These are phyloP conservation scores for Xylariomycetidae sp. DNA, from an alignment of 2,329 filamentous ascomycete genomes.

Conservation along the genomic window DNA sequence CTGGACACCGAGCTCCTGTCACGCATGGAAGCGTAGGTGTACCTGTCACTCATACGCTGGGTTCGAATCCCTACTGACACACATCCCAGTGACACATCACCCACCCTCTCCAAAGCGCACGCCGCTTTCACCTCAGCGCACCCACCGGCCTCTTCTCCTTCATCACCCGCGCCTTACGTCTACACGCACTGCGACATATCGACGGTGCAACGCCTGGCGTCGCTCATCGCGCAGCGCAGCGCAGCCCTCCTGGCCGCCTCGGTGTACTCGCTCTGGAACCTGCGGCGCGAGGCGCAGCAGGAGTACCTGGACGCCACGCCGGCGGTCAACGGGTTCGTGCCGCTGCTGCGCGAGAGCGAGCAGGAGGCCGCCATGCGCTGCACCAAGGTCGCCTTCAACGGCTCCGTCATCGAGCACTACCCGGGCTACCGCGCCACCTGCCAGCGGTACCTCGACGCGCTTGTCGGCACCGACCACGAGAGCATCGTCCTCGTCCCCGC, in stretches of 20 bases:
- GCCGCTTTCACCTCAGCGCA: constrained; percentile 44
- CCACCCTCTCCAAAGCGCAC: constrained; percentile 37
- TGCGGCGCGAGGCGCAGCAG: constrained; percentile 42
- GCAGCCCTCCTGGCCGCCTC: constrained; percentile 54
- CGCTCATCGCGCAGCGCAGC: constrained; percentile 50
- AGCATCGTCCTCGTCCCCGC: constrained; percentile 61
- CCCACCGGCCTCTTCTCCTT: constrained; percentile 29
- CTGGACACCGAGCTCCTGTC: constrained; percentile 57
- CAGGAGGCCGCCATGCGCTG: constrained; percentile 29
- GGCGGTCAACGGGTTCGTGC: constrained; percentile 1
- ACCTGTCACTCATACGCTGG: neutral
- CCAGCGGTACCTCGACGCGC: constrained; percentile 56
- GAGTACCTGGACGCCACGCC: constrained; percentile 24
- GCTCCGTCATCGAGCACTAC: constrained; percentile 74
- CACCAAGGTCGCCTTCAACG: constrained; percentile 69
- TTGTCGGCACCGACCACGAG: constrained; percentile 35
- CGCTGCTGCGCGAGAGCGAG: constrained; percentile 21
- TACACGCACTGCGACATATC: constrained; percentile 39
- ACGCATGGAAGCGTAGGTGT: constrained; percentile 47
- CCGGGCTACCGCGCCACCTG: constrained; percentile 58
- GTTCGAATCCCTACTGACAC: neutral
- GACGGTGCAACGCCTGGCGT: constrained; percentile 47
- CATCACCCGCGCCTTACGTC: neutral
- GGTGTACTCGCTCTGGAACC: constrained; percentile 53
- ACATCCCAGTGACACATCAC: constrained; percentile 36